Evolutionary conservation across 129 eudicot species (phyloP).

Genomic region (Solidago caesia): DNA sequence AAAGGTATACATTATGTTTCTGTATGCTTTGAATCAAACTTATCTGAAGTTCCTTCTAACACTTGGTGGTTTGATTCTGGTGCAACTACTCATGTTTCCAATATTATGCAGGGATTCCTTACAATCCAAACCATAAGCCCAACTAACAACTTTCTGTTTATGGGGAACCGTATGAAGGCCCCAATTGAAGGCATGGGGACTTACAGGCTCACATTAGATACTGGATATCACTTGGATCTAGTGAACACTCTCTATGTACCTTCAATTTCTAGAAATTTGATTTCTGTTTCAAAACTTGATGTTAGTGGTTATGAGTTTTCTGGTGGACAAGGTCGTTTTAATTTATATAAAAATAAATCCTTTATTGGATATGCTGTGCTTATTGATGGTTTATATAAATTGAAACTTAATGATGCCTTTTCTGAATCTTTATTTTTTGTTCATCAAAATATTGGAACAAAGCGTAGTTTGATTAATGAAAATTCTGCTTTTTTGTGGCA

Average conservation of each 20-base stretch:
- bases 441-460: not conserved
- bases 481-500: too few relatives aligned
- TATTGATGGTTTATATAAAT: not conserved
- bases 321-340: not conserved
- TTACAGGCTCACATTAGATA: not conserved
- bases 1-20: not conserved
- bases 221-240: not conserved
- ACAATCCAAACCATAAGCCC: not conserved
- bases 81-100: not conserved
- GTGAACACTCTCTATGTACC: too few relatives aligned
- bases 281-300: too few relatives aligned
- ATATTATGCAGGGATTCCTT: not conserved
- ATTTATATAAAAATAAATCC: not conserved
- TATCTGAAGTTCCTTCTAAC: not conserved
- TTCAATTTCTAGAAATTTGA: not conserved
- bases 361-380: not conserved
- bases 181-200: too few relatives aligned
- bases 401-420: not conserved
- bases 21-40: not conserved
- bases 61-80: not conserved
- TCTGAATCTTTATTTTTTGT: not conserved
- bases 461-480: not conserved
- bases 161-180: too few relatives aligned
- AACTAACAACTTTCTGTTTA: not conserved
- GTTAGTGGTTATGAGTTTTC: too few relatives aligned